Base-by-base conservation (phyloP, 306 rosid species). In the Sicyos baderoa region DNA sequence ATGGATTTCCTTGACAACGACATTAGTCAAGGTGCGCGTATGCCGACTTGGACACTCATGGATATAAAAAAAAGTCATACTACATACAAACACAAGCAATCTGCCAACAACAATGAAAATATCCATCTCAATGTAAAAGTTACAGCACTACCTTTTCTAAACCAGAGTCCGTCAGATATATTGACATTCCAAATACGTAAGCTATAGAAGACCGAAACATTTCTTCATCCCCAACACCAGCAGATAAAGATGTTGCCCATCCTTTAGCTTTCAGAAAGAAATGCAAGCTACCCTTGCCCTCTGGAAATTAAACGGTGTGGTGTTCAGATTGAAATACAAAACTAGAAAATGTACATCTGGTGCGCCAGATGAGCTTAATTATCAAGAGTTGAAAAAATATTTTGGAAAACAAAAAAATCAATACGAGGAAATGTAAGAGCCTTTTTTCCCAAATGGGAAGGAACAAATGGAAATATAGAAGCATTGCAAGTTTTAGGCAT, bases 281-380 rank as follows among this genome's bases (percentile, higher is more conserved):
- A 80, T 76, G 94, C 87, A 93, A 84, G 86, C 99, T 93, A 78
- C 97, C 99, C 66, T 82, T 84, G 54, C 99, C 99, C 91, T 93
- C 97, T 93, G 84, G 57, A 83, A 57, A 23, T 80, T 77, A 79
- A 37, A 70, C 74, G 35, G 59, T 25, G 59, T 25, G 67, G 29
- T 25, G 29, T 25, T 25, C 29, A 25, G 29, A 25, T 25, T 25
- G 29, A 25, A 25, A 25, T 25, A 25, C 29, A 25, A 25, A 25
- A 25, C 29, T 25, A 25, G 29, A 25, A 25, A 25, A 25, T 25
- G 29, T 25, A 25, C 3, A 25, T 25, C 29, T 25, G 29, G 53
- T 64, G 70, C 6, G 55, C 47, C 49, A 61, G n/a, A 53, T 56
- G 50, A 52, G 9, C 61, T n/a, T 14, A 37, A 65, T 51, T 25